Base-by-base conservation (phyloP, 2,329 filamentous ascomycete genomes). In the Ophiostoma ips region DNA sequence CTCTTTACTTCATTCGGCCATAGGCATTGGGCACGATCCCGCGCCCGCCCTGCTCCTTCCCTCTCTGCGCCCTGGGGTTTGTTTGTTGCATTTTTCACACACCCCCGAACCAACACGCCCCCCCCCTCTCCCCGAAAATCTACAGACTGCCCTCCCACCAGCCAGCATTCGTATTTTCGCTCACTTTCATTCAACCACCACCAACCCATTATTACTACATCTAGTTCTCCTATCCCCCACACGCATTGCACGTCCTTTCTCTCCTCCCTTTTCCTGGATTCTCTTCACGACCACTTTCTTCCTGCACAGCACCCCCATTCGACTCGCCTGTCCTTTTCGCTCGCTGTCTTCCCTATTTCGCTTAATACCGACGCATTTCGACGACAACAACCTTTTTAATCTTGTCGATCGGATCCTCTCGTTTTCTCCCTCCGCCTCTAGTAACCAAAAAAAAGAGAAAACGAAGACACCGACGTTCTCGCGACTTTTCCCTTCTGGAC, bases 161-260 rank as follows among this genome's bases (percentile, higher is more conserved):
- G 52, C 50, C 49, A 49, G 50, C 51, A 50, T 50, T 35, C 40
- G 24, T 47, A 53, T 53, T 52, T 50, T 43, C 46, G 40, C 51
- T 49, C 50, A 47, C 46, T 48, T 51, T 51, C 36, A 52, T 50
- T 53, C 53, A 55, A 45, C 49, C 50, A 45, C 50, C 50, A 51
- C 45, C 16, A 24, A 43, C 31, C 49, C 48, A 55, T 57, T 57
- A 58, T 53, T 59, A 53, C 51, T 60, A 60, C 58, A 58, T 58
- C 55, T 60, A 58, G 53, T 53, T 57, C 55, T 51, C 50, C 56
- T 46, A 51, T 56, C 56, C 52, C 55, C 53, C 55, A 49, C 55
- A 55, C 55, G 49, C 33, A 50, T 51, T 52, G 48, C 50, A 38
- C 46, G 31, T 48, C 49, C 49, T 49, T 50, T 49, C 47, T 45